A percentile compares a stretch with the other conserved stretches of the same genome.
Conservation (phyloP, 768 basidiomycete species). For the Kwoniella sp. region DNA sequence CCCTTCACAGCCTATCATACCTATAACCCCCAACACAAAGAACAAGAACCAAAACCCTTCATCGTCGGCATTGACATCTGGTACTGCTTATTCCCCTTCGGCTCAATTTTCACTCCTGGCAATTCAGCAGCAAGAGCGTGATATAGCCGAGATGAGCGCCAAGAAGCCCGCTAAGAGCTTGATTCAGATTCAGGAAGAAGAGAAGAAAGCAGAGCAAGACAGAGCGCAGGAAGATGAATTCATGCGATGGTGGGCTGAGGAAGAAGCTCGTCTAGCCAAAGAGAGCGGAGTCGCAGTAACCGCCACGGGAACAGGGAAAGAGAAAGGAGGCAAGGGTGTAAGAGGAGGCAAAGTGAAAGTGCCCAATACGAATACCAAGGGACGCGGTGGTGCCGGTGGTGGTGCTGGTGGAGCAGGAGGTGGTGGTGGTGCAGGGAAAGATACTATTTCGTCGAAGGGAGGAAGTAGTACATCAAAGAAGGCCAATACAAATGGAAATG, state of each 20-base stretch:
- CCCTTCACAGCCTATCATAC: conserved; percentile 22
- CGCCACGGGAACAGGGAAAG: conserved; percentile 1
- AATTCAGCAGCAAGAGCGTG: conserved; percentile 78
- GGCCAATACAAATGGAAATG: not conserved
- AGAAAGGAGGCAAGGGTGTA: conserved; percentile 7
- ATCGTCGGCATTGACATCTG: no score
- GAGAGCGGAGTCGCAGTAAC: not conserved
- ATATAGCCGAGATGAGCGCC: conserved; percentile 58
- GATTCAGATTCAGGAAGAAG: conserved; percentile 80
- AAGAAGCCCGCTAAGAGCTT: conserved; percentile 64
- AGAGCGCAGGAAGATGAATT: conserved; percentile 70
- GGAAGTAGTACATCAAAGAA: not conserved
- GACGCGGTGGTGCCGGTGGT: not conserved
- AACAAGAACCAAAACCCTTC: no score
- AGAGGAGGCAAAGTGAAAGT: conserved; percentile 3
- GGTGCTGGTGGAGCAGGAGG: not conserved
- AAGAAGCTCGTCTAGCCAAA: conserved; percentile 56
- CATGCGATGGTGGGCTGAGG: conserved; percentile 82
- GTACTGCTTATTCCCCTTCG: conserved; percentile 39
- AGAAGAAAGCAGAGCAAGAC: conserved; percentile 56
- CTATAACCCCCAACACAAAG: conserved; percentile 37
- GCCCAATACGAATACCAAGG: conserved; percentile 10
- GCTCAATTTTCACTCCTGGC: conserved; percentile 68
- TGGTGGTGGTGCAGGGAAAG: not conserved
- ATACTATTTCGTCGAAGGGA: not conserved